Evolutionary conservation across 2,329 filamentous ascomycete genomes (phyloP).

Genomic region (Ambrosiella xylebori): DNA sequence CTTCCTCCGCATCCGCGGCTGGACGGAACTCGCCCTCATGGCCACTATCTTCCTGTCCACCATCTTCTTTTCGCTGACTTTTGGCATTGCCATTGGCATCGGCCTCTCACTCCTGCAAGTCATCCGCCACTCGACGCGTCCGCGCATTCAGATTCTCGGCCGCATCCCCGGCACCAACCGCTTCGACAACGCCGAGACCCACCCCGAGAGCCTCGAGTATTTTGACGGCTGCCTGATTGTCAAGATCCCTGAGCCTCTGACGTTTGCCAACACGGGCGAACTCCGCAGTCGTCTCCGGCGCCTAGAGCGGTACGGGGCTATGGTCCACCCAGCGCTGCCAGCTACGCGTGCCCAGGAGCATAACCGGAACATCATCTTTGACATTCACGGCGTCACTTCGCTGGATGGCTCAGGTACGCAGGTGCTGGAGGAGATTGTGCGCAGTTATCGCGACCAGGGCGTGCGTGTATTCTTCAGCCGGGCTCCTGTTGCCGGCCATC

Average conservation of each 20-base stretch:
- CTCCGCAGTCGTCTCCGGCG: constrained; percentile 68
- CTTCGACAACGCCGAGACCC: constrained; percentile 70
- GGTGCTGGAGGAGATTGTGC: constrained; percentile 78
- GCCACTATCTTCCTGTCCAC: constrained; percentile 76
- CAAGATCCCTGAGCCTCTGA: constrained; percentile 92
- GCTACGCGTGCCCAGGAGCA: constrained; percentile 59
- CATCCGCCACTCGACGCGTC: constrained; percentile 76
- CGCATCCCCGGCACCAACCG: constrained; percentile 67
- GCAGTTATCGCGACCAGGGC: constrained; percentile 56
- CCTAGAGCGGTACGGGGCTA: constrained; percentile 80
- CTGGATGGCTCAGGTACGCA: constrained; percentile 89
- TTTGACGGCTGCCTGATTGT: constrained; percentile 87
- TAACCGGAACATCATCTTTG: constrained; percentile 87
- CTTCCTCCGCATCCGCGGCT: constrained; percentile 72
- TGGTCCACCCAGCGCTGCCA: constrained; percentile 75
- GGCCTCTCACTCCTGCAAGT: constrained; percentile 79
- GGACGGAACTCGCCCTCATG: constrained; percentile 77
- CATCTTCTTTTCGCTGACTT: constrained; percentile 83
- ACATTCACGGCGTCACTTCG: constrained; percentile 91
- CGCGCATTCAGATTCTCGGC: constrained; percentile 89
- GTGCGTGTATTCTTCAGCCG: constrained; percentile 62
- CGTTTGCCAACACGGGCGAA: constrained; percentile 91
- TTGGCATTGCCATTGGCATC: constrained; percentile 88
- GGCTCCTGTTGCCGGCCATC: constrained; percentile 29
- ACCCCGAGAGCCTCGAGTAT: constrained; percentile 62